phyloP scores from a whole-genome alignment of 345 rosid species.

The Murraya koenigii region DNA sequence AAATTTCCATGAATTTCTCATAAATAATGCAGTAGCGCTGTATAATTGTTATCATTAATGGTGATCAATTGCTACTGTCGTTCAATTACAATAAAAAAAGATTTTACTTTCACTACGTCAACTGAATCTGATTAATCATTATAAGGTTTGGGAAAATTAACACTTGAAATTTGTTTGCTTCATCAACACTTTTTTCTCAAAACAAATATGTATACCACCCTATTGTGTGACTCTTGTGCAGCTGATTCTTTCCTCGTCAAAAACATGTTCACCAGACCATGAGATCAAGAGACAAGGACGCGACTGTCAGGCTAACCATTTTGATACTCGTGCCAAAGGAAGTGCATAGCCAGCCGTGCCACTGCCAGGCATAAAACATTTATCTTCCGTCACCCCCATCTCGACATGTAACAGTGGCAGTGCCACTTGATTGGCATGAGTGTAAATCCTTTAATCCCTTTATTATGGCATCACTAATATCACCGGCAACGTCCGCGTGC shows the following conservation, averaged over 20 bases:
- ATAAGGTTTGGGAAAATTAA: too few relatives aligned
- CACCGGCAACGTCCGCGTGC: neutral
- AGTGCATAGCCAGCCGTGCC: constrained; percentile 17
- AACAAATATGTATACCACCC: too few relatives aligned
- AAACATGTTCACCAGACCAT: neutral
- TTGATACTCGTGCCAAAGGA: constrained; percentile 14
- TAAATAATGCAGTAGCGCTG: too few relatives aligned
- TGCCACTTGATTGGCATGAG: constrained; percentile 6
- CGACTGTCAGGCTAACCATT: neutral
- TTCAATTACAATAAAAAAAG: too few relatives aligned
- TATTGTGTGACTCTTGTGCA: too few relatives aligned
- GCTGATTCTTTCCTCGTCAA: neutral
- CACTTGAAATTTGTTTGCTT: too few relatives aligned
- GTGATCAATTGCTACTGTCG: too few relatives aligned
- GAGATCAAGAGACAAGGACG: neutral
- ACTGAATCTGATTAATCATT: too few relatives aligned
- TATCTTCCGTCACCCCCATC: neutral
- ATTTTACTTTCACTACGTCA: too few relatives aligned
- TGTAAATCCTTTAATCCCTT: neutral
- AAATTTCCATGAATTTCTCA: too few relatives aligned
- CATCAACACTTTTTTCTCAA: too few relatives aligned
- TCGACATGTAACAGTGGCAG: neutral
- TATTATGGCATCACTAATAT: neutral
- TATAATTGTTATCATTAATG: too few relatives aligned
- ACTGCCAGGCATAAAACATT: neutral